phyloP scores from a whole-genome alignment of 2,329 filamentous ascomycete species.

The Penicillium sp. region DNA sequence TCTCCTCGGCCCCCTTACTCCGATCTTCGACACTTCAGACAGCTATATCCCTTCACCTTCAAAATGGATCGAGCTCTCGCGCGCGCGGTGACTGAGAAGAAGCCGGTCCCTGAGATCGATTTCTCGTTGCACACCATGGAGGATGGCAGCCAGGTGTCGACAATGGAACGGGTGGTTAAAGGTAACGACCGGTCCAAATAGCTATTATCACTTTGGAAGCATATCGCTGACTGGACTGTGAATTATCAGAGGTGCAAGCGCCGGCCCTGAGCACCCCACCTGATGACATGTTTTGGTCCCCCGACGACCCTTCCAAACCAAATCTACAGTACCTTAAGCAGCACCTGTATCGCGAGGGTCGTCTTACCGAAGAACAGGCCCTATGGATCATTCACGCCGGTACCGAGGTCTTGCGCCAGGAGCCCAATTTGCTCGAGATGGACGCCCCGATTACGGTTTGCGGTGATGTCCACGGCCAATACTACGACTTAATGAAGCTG shows the following conservation, averaged over 20 bases:
- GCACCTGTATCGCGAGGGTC: constrained; percentile 96
- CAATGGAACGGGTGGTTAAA: constrained; percentile 95
- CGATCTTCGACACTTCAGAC: constrained; percentile 5
- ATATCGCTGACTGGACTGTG: constrained; percentile 17
- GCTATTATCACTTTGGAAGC: constrained; percentile 1
- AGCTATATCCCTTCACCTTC: constrained; percentile 9
- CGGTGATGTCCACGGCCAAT: constrained; percentile 97
- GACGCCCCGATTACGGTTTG: constrained; percentile 98
- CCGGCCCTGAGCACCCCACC: constrained; percentile 90
- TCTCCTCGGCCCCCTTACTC: constrained; percentile 8
- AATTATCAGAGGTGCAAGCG: constrained; percentile 81
- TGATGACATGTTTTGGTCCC: constrained; percentile 91
- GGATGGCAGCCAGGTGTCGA: constrained; percentile 92
- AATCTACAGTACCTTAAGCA: constrained; percentile 94
- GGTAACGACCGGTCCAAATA: constrained; percentile 55
- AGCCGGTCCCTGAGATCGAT: constrained; percentile 94
- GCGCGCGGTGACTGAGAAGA: constrained; percentile 91
- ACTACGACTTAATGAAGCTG: constrained; percentile 99
- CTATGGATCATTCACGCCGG: constrained; percentile 90
- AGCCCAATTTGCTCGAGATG: constrained; percentile 98
- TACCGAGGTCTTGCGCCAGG: constrained; percentile 79
- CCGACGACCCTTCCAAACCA: constrained; percentile 81
- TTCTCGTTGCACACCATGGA: constrained; percentile 99
- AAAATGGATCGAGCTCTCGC: constrained; percentile 58
- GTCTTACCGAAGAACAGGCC: constrained; percentile 94